A percentile compares a stretch with the other conserved stretches of the same genome.
Conservation (phyloP, 2,329 filamentous ascomycete species). For the Nakataea oryzae region DNA sequence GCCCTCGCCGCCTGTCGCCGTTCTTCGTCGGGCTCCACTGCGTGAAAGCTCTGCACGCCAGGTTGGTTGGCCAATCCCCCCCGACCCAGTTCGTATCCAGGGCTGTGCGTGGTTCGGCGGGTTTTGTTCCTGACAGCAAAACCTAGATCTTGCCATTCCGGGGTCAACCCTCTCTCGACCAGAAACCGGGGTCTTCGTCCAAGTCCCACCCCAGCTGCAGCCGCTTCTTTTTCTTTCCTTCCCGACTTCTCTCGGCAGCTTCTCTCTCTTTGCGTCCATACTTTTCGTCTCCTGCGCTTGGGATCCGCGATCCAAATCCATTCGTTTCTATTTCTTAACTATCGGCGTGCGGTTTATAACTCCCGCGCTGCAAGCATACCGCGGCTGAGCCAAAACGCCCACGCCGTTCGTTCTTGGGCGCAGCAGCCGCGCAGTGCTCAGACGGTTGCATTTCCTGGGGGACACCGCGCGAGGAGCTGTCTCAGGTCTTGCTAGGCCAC, state of each 20-base stretch:
- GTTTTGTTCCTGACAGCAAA: neutral
- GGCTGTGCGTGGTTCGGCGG: neutral
- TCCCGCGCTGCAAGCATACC: neutral
- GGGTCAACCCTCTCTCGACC: neutral
- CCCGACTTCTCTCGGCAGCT: neutral
- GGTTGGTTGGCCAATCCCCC: neutral
- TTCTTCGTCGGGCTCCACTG: neutral
- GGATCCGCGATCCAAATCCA: neutral
- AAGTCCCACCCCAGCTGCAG: neutral
- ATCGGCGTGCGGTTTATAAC: neutral
- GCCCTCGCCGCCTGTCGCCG: too few relatives aligned
- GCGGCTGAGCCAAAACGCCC: neutral
- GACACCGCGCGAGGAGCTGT: neutral
- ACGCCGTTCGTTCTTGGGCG: neutral
- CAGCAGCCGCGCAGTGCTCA: neutral
- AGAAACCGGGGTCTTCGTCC: neutral
- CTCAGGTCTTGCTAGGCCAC: neutral
- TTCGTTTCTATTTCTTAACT: neutral
- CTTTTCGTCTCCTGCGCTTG: neutral
- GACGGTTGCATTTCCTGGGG: neutral
- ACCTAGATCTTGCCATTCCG: neutral
- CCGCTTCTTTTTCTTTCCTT: neutral
- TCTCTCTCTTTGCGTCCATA: neutral
- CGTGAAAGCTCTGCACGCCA: neutral
- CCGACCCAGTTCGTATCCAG: neutral